Percentiles rank a stretch among this genome's conserved stretches.
Evolutionary conservation across 1,284 basidiomycete species (phyloP).

Genomic region (Prillingera fragicola): DNA sequence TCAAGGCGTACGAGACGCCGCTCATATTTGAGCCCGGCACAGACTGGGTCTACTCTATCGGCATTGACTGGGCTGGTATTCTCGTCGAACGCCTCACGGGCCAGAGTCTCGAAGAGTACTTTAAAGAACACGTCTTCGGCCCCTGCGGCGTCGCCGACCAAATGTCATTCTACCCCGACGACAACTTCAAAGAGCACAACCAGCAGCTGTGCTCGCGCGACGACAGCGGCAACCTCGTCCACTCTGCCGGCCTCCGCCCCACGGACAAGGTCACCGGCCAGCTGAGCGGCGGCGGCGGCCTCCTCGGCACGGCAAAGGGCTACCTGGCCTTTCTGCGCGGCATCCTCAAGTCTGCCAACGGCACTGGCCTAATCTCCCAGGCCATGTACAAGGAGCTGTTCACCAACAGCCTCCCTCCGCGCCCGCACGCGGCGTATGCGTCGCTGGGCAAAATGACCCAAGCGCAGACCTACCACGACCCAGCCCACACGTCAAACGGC

Average conservation of each 20-base stretch:
- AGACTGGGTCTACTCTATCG: slow-evolving; percentile 26
- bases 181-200: slow-evolving; percentile 6
- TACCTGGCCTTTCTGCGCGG: slow-evolving; percentile 32
- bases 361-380: slow-evolving; percentile 17
- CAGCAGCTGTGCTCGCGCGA: slow-evolving; percentile 19
- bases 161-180: slow-evolving; percentile 30
- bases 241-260: not conserved
- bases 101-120: slow-evolving; percentile 30
- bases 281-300: slow-evolving; percentile 32
- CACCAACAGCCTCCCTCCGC: slow-evolving; percentile 13
- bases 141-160: slow-evolving; percentile 15
- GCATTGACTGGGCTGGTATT: slow-evolving; percentile 42
- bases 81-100: slow-evolving; percentile 34
- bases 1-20: slow-evolving; percentile 16
- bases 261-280: not conserved
- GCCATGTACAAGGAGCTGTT: slow-evolving; percentile 24
- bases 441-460: slow-evolving; percentile 12
- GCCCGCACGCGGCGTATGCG: slow-evolving; percentile 2
- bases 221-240: slow-evolving; percentile 8
- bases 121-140: slow-evolving; percentile 12
- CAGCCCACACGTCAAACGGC: slow-evolving; percentile 8
- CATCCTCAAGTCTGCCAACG: slow-evolving; percentile 20
- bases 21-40: slow-evolving; percentile 36
- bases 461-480: slow-evolving; percentile 8
- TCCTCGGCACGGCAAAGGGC: slow-evolving; percentile 31